These are phyloP conservation scores for Noccaea caerulescens DNA, from an alignment of 345 rosid genomes.

Conservation along the genomic window DNA sequence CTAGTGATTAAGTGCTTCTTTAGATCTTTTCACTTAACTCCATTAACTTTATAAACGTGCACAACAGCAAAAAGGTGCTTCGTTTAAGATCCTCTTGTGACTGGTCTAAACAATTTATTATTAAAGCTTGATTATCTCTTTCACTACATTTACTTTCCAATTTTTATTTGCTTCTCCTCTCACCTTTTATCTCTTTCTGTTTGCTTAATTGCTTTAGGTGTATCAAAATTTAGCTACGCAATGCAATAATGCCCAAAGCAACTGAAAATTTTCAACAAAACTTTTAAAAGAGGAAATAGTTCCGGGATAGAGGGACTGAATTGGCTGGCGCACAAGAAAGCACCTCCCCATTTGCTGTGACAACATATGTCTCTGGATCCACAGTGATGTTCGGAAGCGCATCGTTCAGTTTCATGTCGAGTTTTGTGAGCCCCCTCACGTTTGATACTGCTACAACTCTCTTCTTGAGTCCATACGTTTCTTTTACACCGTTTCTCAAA, in stretches of 20 bases:
- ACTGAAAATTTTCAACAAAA: too few species aligned
- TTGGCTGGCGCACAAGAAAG: constrained; percentile 72
- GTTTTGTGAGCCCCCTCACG: constrained; percentile 71
- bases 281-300: constrained; percentile 75
- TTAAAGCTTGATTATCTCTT: too few species aligned
- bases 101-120: not conserved
- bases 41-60: too few species aligned
- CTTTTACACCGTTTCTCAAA: constrained; percentile 56
- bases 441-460: constrained; percentile 76
- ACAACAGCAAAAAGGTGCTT: too few species aligned
- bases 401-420: constrained; percentile 91
- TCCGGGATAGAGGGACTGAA: constrained; percentile 80
- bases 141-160: too few species aligned
- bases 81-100: not conserved
- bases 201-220: too few species aligned
- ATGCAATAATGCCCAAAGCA: too few species aligned
- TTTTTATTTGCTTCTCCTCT: too few species aligned
- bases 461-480: constrained; percentile 66
- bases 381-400: constrained; percentile 76
- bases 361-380: constrained; percentile 84
- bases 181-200: too few species aligned
- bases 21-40: too few species aligned
- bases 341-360: constrained; percentile 63
- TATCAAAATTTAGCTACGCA: too few species aligned
- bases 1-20: too few species aligned